Evolutionary conservation across 257 asterid species (phyloP).

Genomic region (Solanum habrochaites): DNA sequence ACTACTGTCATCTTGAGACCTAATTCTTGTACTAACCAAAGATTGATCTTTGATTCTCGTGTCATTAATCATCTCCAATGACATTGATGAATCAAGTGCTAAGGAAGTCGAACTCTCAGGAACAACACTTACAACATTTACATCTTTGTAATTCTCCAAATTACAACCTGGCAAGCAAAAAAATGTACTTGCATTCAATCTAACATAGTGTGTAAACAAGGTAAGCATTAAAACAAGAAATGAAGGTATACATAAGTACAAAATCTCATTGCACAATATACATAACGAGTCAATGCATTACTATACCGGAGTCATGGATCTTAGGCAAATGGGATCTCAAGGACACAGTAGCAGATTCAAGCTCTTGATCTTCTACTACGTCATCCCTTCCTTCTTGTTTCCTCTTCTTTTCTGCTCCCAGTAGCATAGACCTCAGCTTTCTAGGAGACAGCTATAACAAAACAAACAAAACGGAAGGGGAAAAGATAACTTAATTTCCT

Average conservation of each 20-base stretch:
- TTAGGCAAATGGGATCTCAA: constrained; percentile 22
- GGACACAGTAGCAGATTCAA: constrained; percentile 13
- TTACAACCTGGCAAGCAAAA: not conserved
- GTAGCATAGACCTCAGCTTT: constrained; percentile 17
- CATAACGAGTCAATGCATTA: not conserved
- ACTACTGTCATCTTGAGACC: constrained; percentile 12
- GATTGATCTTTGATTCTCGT: constrained; percentile 18
- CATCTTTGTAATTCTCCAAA: constrained; percentile 25
- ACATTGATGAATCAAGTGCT: not conserved
- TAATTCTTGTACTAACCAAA: constrained; percentile 6
- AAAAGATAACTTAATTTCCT: not conserved
- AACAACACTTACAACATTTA: constrained; percentile 23
- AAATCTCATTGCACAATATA: not conserved
- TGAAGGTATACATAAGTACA: not conserved
- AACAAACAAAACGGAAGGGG: not conserved
- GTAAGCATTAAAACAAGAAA: not conserved
- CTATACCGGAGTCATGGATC: constrained; percentile 22
- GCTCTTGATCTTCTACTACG: constrained; percentile 16
- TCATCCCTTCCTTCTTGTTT: not conserved
- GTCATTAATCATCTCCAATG: constrained; percentile 10
- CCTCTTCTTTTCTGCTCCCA: constrained; percentile 13
- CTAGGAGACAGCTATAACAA: constrained; percentile 20
- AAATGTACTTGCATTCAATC: not conserved
- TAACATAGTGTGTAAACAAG: not conserved
- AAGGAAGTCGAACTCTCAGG: constrained; percentile 10